Base-by-base conservation (phyloP, 2,329 filamentous ascomycete genomes). In the Rhinocladiella mackenziei region DNA sequence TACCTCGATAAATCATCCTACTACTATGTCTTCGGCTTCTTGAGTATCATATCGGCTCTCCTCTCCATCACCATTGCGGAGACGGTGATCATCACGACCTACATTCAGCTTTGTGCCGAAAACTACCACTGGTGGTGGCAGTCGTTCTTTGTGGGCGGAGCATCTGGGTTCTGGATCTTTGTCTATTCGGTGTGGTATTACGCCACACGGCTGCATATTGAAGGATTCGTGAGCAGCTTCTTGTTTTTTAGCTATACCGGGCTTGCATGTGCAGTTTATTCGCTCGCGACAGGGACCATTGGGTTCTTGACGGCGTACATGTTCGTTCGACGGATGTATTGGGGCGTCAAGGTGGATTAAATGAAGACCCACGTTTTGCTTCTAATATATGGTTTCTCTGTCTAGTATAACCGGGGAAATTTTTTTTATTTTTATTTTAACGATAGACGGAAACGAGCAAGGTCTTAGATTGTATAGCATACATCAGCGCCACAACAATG, bases 91-190 rank as follows among this genome's bases (percentile, higher is more conserved):
- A 86, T 94, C 46, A 81, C 82, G 1, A 84, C 88, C 11, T 94
- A 94, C 65, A 77, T 86, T 35, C 84, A 87, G 66, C 77, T 94
- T 13, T 91, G 86, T 67, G 75, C 80, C 1, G 88, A 94, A 75
- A 89, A 94, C 64, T 84, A 92, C 66, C 78, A 87, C 62, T 94
- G 88, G 88, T 92, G 86, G 86, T 94, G 87, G 87, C 84, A 86
- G 63, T 87, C 84, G 39, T 92, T 94, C 69, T 67, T 86, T 36
- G 78, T 89, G 6, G 88, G 88, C 32, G 84, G 83, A 35, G 80
- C 82, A 56, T 87, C 82, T 56, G 78, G 84, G 5, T 64, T 87
- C 48, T 94, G 87, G 86, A 78, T 94, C 26, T 92, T 91, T 61
- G 62, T 78, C 26, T 94, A 92, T 68, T 86, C 84, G 62, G 70